Evolutionary conservation across 2,329 filamentous ascomycete species (phyloP).

Genomic region (Dryadomyces sulphureus): DNA sequence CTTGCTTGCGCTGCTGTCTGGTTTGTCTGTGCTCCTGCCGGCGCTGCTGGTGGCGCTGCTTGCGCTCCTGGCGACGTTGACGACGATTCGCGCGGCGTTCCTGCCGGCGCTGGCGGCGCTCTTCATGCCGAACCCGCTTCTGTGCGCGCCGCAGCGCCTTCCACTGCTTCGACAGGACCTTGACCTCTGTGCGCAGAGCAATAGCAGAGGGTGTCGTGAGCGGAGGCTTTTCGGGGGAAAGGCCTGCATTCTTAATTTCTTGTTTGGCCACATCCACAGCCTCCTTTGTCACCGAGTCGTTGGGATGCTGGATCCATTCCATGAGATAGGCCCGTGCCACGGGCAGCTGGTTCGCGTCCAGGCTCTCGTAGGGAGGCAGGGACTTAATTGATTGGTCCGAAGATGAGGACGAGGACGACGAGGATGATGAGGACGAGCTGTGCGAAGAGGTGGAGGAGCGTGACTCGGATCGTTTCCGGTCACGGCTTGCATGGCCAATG

Average conservation of each 20-base stretch:
- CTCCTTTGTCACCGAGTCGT: conserved; percentile 31
- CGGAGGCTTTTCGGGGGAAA: too few relatives aligned
- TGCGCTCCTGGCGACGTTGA: conserved; percentile 11
- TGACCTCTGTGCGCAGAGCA: conserved; percentile 28
- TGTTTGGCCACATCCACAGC: conserved; percentile 23
- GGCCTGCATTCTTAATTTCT: conserved; percentile 3
- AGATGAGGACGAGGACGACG: conserved; percentile 9
- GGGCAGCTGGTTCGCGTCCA: conserved; percentile 32
- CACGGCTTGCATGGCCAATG: not conserved
- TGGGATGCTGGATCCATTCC: conserved; percentile 34
- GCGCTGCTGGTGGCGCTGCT: not conserved
- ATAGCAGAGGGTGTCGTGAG: conserved; percentile 12
- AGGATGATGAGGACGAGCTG: conserved; percentile 2
- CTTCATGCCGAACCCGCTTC: conserved; percentile 16
- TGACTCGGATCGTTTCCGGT: not conserved
- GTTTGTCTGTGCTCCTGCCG: not conserved
- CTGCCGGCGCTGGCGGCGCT: conserved; percentile 16
- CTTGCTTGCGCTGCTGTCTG: not conserved
- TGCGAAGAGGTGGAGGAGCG: not conserved
- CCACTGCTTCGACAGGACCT: conserved; percentile 27
- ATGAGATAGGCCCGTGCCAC: conserved; percentile 27
- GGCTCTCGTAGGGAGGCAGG: conserved; percentile 36
- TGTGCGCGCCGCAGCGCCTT: conserved; percentile 24
- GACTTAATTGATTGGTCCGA: conserved; percentile 31
- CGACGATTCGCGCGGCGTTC: too few relatives aligned